These are phyloP conservation scores for Marasmius fiardii DNA, from an alignment of 1,284 basidiomycete genomes.

Conservation along the genomic window DNA sequence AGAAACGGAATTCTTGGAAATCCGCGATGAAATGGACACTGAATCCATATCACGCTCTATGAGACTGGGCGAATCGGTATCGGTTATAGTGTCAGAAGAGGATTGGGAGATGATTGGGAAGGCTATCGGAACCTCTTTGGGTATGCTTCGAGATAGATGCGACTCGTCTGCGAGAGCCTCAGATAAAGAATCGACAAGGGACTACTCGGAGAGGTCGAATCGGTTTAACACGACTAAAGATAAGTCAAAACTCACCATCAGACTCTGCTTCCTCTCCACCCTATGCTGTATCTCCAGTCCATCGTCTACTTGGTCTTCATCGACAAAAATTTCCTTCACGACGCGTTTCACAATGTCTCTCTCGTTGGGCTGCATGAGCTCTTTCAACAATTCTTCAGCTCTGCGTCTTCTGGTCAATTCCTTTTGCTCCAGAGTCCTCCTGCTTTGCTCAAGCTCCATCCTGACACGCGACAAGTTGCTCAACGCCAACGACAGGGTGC, in stretches of 20 bases:
- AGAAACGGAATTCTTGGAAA: slow-evolving; percentile 1
- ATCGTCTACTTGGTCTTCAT: slow-evolving; percentile 48
- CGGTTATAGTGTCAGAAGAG: slow-evolving; percentile 15
- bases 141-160: slow-evolving; percentile 31
- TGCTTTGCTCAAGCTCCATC: slow-evolving; percentile 58
- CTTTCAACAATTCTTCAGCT: slow-evolving; percentile 50
- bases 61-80: slow-evolving; percentile 7
- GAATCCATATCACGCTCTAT: slow-evolving; percentile 4
- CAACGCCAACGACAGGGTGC: slow-evolving; percentile 66
- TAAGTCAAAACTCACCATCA: slow-evolving; percentile 39
- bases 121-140: slow-evolving; percentile 30
- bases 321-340: slow-evolving; percentile 62
- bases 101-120: slow-evolving; percentile 29
- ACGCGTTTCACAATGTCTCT: slow-evolving; percentile 62
- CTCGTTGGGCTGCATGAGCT: slow-evolving; percentile 52
- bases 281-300: slow-evolving; percentile 24
- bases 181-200: slow-evolving; percentile 62
- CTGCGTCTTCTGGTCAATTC: slow-evolving; percentile 46
- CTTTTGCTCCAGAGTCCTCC: slow-evolving; percentile 51
- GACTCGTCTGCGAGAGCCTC: slow-evolving; percentile 71
- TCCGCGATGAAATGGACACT: slow-evolving; percentile 1
- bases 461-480: slow-evolving; percentile 52
- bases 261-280: slow-evolving; percentile 54
- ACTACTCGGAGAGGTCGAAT: slow-evolving; percentile 35
- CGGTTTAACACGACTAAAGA: slow-evolving; percentile 5